Evolutionary conservation across 2,329 filamentous ascomycete genomes (phyloP), one percentile per base, ranked within the genome.

Genomic region (Verticillium dahliae): DNA sequence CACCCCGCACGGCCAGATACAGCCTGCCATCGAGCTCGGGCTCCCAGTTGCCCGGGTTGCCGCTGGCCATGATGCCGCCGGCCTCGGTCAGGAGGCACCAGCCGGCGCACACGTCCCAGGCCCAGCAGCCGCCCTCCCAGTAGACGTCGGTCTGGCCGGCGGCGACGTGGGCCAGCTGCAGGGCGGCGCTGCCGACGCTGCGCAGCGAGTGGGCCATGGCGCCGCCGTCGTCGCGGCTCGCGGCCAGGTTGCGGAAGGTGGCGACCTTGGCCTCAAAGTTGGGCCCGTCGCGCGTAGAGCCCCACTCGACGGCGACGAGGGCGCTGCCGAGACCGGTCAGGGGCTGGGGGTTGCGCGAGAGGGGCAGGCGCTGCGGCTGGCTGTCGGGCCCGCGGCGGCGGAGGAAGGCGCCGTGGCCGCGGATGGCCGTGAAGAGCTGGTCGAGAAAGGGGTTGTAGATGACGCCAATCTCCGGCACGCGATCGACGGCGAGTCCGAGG

Each of bases 51-150:
- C 89, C 90, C 0, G 89, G 86, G 71, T 93, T 92, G 4, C 86
- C 89, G 70, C 88, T 82, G 7, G 83, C 89, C 78, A 94, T 85
- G 59, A 85, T 78, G 0, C 90, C 90, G 0, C 90, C 91, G 0
- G 90, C 89, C 77, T 94, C 90, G 35, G 78, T 76, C 33, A 94
- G 76, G 63, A 94, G 88, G 62, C 88, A 86, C 90, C 90, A 93
- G 0, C 87, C 90, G 5, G 91, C 91, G 70, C 89, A 91, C 2
- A 94, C 90, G 72, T 94, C 90, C 90, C 90, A 94, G 1, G 90
- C 89, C 84, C 90, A 94, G 73, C 89, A 92, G 0, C 91, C 90
- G 41, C 88, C 90, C 75, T 94, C 90, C 90, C 90, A 94, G 72
- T 91, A 94, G 27, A 85, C 69, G 71, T 94, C 90, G 33, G 91